Evolutionary conservation across 768 basidiomycete species (phyloP).

Genomic region (Ramaria sp.): DNA sequence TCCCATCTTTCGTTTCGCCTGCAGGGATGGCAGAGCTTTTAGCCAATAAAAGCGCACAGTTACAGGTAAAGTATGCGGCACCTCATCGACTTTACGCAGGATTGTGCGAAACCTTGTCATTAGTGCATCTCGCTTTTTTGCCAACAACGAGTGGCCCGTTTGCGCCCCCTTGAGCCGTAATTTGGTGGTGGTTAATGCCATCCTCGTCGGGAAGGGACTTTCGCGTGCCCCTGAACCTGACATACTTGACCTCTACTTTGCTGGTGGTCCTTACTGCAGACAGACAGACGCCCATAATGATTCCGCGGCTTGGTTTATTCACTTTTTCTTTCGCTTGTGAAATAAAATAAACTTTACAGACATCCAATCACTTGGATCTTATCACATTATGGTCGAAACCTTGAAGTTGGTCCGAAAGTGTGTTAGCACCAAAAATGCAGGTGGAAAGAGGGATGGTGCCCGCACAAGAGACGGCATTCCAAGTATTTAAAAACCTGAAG

Average conservation of each 20-base stretch:
- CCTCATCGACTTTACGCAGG: constrained; percentile 95
- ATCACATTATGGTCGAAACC: too few relatives aligned
- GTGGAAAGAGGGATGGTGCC: too few relatives aligned
- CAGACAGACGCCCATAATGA: too few relatives aligned
- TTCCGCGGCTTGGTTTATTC: too few relatives aligned
- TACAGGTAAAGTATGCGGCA: constrained; percentile 20
- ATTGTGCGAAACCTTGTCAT: constrained; percentile 92
- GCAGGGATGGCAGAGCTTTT: constrained; percentile 7
- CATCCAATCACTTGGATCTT: too few relatives aligned
- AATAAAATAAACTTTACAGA: too few relatives aligned
- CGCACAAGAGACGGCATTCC: too few relatives aligned
- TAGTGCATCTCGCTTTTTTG: constrained; percentile 96
- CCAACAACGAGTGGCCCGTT: constrained; percentile 88
- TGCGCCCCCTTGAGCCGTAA: constrained; percentile 83
- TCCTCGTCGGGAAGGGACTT: constrained; percentile 93
- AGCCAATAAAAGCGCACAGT: background rate
- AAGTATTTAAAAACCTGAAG: too few relatives aligned
- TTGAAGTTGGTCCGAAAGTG: too few relatives aligned
- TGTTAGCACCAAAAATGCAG: too few relatives aligned
- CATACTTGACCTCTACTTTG: constrained; percentile 34
- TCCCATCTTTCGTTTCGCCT: constrained; percentile 99
- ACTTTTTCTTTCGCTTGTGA: too few relatives aligned
- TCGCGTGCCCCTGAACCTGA: constrained; percentile 85
- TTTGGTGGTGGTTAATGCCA: constrained; percentile 93
- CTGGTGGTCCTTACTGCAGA: too few relatives aligned